These are phyloP conservation scores for Perilla frutescens DNA, from an alignment of 257 asterid species.

Conservation along the genomic window DNA sequence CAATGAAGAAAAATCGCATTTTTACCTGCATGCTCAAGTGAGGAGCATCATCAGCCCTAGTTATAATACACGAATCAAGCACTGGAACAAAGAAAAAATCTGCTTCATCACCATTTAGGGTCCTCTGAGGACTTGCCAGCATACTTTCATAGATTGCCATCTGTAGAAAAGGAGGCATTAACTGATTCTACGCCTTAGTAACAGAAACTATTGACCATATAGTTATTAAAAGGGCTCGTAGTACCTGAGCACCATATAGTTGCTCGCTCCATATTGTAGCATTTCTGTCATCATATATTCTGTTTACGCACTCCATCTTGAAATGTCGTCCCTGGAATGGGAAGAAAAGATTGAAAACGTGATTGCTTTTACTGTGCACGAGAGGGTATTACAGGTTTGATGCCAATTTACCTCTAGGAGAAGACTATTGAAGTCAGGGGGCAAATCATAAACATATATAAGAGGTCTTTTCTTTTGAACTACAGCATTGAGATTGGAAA, in stretches of 20 bases:
- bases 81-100: conserved; percentile 95
- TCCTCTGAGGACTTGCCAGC: conserved; percentile 85
- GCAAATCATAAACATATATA: conserved; percentile 87
- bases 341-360: conserved; percentile 4
- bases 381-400: conserved; percentile 12
- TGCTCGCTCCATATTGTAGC: conserved; percentile 88
- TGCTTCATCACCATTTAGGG: conserved; percentile 93
- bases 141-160: conserved; percentile 90
- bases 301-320: conserved; percentile 82
- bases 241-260: conserved; percentile 97
- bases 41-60: conserved; percentile 98
- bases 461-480: conserved; percentile 87
- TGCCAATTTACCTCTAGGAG: conserved; percentile 70
- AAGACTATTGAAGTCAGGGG: conserved; percentile 85
- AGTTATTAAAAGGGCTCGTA: conserved; percentile 13
- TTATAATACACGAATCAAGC: conserved; percentile 92
- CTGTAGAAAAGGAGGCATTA: conserved; percentile 49
- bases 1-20: conserved; percentile 7
- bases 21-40: conserved; percentile 81
- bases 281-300: conserved; percentile 79
- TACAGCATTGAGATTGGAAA: conserved; percentile 57
- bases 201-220: conserved; percentile 12
- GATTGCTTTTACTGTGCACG: not conserved
- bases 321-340: conserved; percentile 81
- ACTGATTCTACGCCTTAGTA: conserved; percentile 7